Conservation (phyloP, 2,329 filamentous ascomycete genomes). For the Talaromyces islandicus region DNA sequence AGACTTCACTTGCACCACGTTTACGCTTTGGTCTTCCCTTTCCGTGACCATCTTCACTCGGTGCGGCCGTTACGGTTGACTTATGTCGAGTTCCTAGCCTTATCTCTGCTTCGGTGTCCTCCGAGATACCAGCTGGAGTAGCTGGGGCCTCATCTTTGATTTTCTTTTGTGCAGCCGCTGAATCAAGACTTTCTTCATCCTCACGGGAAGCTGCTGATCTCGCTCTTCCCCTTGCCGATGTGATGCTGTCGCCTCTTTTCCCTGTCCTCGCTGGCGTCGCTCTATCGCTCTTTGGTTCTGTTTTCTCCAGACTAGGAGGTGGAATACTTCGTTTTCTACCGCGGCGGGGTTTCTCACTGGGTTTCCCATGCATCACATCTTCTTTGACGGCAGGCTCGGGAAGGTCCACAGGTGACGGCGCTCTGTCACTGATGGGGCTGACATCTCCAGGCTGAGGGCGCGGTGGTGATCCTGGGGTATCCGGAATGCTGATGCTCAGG, state of each 20-base stretch:
- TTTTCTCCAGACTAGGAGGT: constrained; percentile 12
- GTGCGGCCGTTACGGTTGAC: constrained; percentile 11
- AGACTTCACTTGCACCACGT: constrained; percentile 28
- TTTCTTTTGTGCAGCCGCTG: constrained; percentile 14
- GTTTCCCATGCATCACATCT: constrained; percentile 15
- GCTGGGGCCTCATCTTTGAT: constrained; percentile 29
- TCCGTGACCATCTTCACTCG: constrained; percentile 19
- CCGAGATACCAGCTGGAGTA: constrained; percentile 28
- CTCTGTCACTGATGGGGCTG: constrained; percentile 41
- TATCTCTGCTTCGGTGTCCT: constrained; percentile 25
- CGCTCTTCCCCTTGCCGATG: constrained; percentile 31
- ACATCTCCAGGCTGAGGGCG: constrained; percentile 38
- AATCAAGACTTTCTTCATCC: constrained; percentile 20
- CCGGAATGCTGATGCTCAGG: constrained; percentile 23
- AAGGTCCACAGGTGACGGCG: constrained; percentile 29
- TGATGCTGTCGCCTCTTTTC: constrained; percentile 27
- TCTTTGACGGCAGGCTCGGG: constrained; percentile 22
- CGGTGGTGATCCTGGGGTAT: constrained; percentile 33
- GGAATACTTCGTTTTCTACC: constrained; percentile 16
- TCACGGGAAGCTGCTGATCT: constrained; percentile 31
- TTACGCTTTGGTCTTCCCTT: constrained; percentile 35
- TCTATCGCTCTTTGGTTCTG: constrained; percentile 24
- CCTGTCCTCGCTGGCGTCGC: constrained; percentile 16
- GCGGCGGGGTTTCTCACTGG: constrained; percentile 16
- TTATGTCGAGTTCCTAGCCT: constrained; percentile 25